These are phyloP conservation scores for Neofusicoccum kwambonambiense DNA, from an alignment of 2,329 filamentous ascomycete species.

Conservation along the genomic window DNA sequence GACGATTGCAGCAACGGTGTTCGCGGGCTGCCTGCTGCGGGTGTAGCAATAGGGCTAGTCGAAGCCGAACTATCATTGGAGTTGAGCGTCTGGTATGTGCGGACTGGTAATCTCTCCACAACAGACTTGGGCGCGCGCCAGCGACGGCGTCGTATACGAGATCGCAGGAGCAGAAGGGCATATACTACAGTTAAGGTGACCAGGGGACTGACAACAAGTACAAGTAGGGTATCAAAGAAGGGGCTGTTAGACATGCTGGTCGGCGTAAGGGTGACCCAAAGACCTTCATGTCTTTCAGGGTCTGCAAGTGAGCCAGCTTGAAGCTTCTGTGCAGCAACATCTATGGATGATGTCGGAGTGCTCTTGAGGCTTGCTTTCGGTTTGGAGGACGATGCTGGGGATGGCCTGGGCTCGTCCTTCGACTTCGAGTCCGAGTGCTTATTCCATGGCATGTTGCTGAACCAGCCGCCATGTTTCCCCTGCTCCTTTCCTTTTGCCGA, in stretches of 20 bases:
- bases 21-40: constrained; percentile 65
- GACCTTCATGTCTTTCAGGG: constrained; percentile 63
- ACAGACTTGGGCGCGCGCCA: constrained; percentile 98
- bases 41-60: constrained; percentile 61
- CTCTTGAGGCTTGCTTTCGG: constrained; percentile 21
- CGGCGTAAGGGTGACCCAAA: constrained; percentile 96
- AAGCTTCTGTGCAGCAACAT: neutral
- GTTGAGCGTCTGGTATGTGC: constrained; percentile 86
- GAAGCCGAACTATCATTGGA: constrained; percentile 58
- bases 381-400: neutral
- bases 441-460: constrained; percentile 26
- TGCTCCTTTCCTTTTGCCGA: constrained; percentile 18
- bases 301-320: neutral
- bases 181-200: constrained; percentile 93
- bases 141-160: constrained; percentile 80
- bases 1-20: constrained; percentile 70
- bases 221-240: constrained; percentile 94
- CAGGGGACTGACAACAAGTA: constrained; percentile 90
- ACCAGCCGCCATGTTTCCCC: constrained; percentile 27
- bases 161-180: constrained; percentile 79
- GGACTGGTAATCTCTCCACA: constrained; percentile 88
- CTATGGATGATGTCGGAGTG: constrained; percentile 20
- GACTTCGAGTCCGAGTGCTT: constrained; percentile 26
- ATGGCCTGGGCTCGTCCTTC: neutral
- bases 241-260: constrained; percentile 84